Evolutionary conservation across 2,329 filamentous ascomycete genomes (phyloP), one percentile per base, ranked within the genome.

Genomic region (Colletotrichum neosansevieriae): DNA sequence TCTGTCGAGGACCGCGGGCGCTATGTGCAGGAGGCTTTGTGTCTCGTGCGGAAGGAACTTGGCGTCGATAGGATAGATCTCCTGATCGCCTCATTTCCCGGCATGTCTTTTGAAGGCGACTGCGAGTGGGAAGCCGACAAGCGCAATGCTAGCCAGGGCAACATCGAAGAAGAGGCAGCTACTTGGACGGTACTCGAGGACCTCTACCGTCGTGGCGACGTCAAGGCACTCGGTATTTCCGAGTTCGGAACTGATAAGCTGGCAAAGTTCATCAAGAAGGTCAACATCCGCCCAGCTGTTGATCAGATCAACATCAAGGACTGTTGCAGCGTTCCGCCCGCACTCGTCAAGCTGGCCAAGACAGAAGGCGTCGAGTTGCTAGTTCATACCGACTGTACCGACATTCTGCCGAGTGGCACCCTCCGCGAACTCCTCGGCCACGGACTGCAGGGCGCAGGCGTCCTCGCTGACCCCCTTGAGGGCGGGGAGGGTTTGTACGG

Each of bases 231-330:
- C 10, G 96, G 96, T 1, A 87, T 98, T 29, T 90, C 96, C 57
- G 96, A 99, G 79, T 98, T 98, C 77, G 94, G 95, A 63, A 93
- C 90, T 73, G 90, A 94, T 73, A 91, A 96, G 74, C 83, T 99
- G 42, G 81, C 86, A n/a, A 88, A 88, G 13, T 94, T 99, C 74
- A 83, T 98, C 29, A 84, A 88, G 47, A 84, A 88, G 70, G 91
- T 93, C 21, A 84, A 83, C 45, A 84, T 97, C 69, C 88, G 88
- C 72, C 96, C 96, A 0, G 87, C 88, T 19, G 95, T 98, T 45
- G 90, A 98, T 79, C 96, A 99, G 85, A 97, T 99, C 84, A 98
- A 98, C 77, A 88, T 97, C 58, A 91, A 93, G 74, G 93, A 98
- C 80, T 98, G 95, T 83, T 99, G 96, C 81, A 95, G 94, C 53